Evolutionary conservation across 768 basidiomycete genomes (phyloP).

Genomic region (Xerocomus brunneocitrinus): DNA sequence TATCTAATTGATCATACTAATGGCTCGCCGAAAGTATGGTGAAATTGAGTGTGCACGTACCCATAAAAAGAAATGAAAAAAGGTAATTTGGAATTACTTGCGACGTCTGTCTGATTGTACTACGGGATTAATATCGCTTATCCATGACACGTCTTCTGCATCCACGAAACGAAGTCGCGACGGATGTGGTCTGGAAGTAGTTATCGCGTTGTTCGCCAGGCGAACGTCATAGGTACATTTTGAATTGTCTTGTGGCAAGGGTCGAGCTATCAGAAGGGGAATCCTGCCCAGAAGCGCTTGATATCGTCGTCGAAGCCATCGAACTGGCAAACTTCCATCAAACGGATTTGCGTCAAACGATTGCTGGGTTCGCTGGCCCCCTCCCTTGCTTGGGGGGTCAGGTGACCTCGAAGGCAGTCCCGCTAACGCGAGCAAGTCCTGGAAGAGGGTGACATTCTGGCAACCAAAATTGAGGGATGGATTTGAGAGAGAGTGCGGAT

Average conservation of each 20-base stretch:
- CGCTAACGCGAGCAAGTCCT: constrained; percentile 44
- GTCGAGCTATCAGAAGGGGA: constrained; percentile 47
- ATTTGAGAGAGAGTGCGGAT: constrained; percentile 10
- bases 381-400: constrained; percentile 28
- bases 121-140: constrained; percentile 13
- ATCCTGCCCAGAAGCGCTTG: constrained; percentile 54
- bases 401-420: constrained; percentile 28
- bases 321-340: constrained; percentile 14
- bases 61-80: not conserved
- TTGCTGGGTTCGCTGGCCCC: not conserved
- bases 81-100: constrained; percentile 1
- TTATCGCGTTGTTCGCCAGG: constrained; percentile 29
- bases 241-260: not conserved
- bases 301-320: constrained; percentile 49
- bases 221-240: constrained; percentile 29
- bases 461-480: constrained; percentile 37
- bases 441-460: constrained; percentile 40
- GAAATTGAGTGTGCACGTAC: not conserved
- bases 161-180: constrained; percentile 22
- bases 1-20: constrained; percentile 16
- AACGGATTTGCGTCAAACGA: constrained; percentile 8
- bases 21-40: not conserved
- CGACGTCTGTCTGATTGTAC: not conserved
- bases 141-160: constrained; percentile 35
- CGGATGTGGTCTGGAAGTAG: constrained; percentile 11